Conservation (phyloP, 768 basidiomycete species). For the Agaricus blazei region DNA sequence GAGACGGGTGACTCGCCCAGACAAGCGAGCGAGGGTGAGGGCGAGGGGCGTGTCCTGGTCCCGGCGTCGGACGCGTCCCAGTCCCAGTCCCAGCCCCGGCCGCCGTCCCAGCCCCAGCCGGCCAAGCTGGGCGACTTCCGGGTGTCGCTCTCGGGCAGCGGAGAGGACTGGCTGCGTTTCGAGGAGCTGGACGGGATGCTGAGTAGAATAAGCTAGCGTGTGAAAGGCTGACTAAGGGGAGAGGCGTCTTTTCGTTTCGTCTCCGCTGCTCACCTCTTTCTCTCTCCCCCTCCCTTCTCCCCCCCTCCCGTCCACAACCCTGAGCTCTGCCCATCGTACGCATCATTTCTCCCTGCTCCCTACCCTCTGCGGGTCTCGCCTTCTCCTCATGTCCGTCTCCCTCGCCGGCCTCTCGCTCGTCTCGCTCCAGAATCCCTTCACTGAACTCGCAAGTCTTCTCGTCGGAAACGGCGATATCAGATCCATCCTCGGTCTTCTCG, state of each 20-base stretch:
- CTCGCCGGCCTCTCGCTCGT: conserved; percentile 58
- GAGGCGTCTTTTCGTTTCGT: background rate
- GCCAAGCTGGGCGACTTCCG: background rate
- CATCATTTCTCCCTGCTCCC: conserved; percentile 28
- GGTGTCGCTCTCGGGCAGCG: too few relatives aligned
- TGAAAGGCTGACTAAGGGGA: background rate
- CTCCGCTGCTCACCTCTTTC: background rate
- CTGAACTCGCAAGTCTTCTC: conserved; percentile 44
- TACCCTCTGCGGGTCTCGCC: conserved; percentile 25
- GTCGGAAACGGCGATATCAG: conserved; percentile 59
- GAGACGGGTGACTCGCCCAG: conserved; percentile 45
- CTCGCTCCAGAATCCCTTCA: conserved; percentile 50
- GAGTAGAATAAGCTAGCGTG: background rate
- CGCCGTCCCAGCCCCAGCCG: conserved; percentile 20
- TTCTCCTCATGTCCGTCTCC: conserved; percentile 62
- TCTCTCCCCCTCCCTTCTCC: background rate
- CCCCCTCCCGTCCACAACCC: conserved; percentile 23
- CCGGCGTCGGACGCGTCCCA: conserved; percentile 53
- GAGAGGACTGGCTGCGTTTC: background rate
- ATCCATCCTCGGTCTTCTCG: conserved; percentile 64
- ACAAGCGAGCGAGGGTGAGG: conserved; percentile 26
- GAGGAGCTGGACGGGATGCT: conserved; percentile 10
- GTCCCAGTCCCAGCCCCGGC: conserved; percentile 29
- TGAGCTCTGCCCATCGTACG: conserved; percentile 28
- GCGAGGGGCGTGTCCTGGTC: conserved; percentile 39